phyloP scores from a whole-genome alignment of 2,329 filamentous ascomycete genomes.

The Diaporthe nobilis region DNA sequence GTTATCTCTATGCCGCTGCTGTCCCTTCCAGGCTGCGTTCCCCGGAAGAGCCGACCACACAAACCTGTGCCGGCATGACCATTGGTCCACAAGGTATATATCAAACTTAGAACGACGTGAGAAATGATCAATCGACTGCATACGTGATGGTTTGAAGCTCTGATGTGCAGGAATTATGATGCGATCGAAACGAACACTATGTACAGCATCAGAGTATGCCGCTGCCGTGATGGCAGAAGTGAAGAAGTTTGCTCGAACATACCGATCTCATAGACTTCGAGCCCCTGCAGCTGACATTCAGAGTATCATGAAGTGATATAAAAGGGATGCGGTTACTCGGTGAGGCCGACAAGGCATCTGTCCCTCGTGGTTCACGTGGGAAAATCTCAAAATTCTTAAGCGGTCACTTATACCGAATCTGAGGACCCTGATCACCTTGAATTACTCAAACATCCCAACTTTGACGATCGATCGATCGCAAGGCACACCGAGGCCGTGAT shows the following conservation, averaged over 20 bases:
- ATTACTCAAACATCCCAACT: neutral
- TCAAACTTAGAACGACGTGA: constrained; percentile 4
- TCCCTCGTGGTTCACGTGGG: neutral
- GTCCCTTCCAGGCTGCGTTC: neutral
- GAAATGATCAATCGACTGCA: constrained; percentile 15
- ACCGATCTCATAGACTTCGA: neutral
- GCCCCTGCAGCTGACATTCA: neutral
- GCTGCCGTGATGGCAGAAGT: neutral
- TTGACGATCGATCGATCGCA: neutral
- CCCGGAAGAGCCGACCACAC: neutral
- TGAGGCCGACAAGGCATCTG: neutral
- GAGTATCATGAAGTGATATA: constrained; percentile 1
- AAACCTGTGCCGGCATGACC: constrained; percentile 10
- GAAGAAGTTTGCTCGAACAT: neutral
- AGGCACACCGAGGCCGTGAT: constrained; percentile 19
- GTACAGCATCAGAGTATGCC: constrained; percentile 17
- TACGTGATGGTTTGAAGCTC: neutral
- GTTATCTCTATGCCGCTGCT: neutral
- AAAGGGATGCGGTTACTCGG: neutral
- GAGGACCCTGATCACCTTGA: constrained; percentile 1
- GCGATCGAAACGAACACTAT: neutral
- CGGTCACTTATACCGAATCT: neutral
- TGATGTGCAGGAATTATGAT: neutral
- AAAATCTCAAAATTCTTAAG: neutral
- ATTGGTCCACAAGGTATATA: neutral